A percentile compares a stretch with the other conserved stretches of the same genome.
These are phyloP conservation scores for Colletotrichum simmondsii DNA, from an alignment of 2,329 filamentous ascomycete species.

Conservation along the genomic window DNA sequence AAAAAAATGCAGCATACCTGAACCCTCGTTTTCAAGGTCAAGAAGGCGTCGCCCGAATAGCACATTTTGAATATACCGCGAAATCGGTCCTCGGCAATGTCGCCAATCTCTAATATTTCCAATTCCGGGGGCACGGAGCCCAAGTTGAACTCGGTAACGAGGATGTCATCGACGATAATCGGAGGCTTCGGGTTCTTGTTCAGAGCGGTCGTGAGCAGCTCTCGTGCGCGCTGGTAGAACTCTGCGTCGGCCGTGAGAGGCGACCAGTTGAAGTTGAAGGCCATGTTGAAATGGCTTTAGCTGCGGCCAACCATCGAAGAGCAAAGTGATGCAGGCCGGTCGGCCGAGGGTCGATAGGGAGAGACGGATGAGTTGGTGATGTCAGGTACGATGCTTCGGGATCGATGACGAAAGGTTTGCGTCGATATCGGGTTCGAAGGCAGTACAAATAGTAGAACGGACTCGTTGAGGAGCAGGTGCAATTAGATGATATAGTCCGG, in stretches of 20 bases:
- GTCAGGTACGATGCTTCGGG: neutral
- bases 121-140: conserved; percentile 94
- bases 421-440: neutral
- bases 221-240: conserved; percentile 89
- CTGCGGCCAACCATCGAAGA: conserved; percentile 36
- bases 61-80: conserved; percentile 99
- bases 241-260: conserved; percentile 94
- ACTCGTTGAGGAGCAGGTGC: conserved; percentile 27
- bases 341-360: conserved; percentile 9
- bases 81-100: conserved; percentile 96
- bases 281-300: conserved; percentile 76
- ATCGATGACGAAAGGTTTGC: conserved; percentile 5
- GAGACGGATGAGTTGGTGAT: conserved; percentile 3
- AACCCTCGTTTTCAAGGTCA: conserved; percentile 95
- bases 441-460: neutral
- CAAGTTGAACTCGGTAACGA: conserved; percentile 97
- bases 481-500: conserved; percentile 23
- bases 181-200: conserved; percentile 99
- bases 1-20: conserved; percentile 67
- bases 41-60: conserved; percentile 93
- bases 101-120: conserved; percentile 97
- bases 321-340: conserved; percentile 26
- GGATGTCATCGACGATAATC: conserved; percentile 99
- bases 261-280: conserved; percentile 99
- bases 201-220: conserved; percentile 92